Conservation (phyloP, 768 basidiomycete species). For the Cubamyces sp. region DNA sequence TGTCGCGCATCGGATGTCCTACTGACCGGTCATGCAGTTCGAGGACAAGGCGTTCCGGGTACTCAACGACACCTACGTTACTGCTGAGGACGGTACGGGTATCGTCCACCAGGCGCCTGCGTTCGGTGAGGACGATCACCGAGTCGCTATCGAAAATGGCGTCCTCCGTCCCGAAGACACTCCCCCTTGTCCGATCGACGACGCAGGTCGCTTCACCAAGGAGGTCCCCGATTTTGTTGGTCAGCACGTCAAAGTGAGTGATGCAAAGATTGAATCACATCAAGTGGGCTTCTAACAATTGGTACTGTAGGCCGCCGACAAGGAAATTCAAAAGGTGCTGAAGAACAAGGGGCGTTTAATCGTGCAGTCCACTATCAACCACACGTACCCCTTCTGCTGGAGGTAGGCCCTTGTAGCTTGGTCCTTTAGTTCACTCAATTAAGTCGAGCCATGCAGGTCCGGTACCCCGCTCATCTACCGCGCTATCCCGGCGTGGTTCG, state of each 20-base stretch:
- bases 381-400: constrained; percentile 98
- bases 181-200: constrained; percentile 96
- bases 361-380: constrained; percentile 83
- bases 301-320: constrained; percentile 77
- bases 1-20: not conserved
- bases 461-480: constrained; percentile 95
- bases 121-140: constrained; percentile 98
- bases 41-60: constrained; percentile 92
- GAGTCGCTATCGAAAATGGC: constrained; percentile 83
- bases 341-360: constrained; percentile 88
- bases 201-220: constrained; percentile 82
- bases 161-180: constrained; percentile 86
- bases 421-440: not conserved
- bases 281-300: not conserved
- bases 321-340: constrained; percentile 88
- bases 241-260: constrained; percentile 80
- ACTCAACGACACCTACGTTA: constrained; percentile 90
- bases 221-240: constrained; percentile 92
- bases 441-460: constrained; percentile 74
- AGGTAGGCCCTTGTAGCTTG: constrained; percentile 50
- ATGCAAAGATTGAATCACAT: not conserved
- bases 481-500: constrained; percentile 95
- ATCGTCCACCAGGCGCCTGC: constrained; percentile 99
- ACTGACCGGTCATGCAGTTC: constrained; percentile 54
- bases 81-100: constrained; percentile 91